Evolutionary conservation across 805 yeast species (phyloP).

Genomic region (Kluyveromyces lactis): DNA sequence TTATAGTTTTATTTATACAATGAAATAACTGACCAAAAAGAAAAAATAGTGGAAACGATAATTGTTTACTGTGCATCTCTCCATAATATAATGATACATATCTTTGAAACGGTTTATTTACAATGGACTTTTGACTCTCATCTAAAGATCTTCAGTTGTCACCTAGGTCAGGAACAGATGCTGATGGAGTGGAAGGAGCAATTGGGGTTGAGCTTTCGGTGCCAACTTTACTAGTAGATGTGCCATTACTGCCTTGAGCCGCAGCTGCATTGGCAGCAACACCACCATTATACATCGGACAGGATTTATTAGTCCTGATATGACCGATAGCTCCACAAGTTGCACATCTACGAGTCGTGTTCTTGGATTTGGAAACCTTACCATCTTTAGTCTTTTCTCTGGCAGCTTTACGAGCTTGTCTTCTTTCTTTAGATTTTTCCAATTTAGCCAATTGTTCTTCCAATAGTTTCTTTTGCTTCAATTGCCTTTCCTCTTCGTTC

Average conservation of each 20-base stretch:
- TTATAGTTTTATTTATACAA: background rate
- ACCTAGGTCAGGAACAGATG: background rate
- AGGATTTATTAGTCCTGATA: constrained; percentile 77
- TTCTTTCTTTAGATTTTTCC: constrained; percentile 65
- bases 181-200: background rate
- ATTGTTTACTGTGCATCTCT: background rate
- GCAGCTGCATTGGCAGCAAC: constrained; percentile 8
- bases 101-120: background rate
- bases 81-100: background rate
- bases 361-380: constrained; percentile 23
- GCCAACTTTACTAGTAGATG: background rate
- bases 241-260: constrained; percentile 3
- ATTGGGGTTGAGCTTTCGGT: constrained; percentile 12
- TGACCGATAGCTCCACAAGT: constrained; percentile 96
- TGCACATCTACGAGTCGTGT: constrained; percentile 72
- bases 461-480: constrained; percentile 63
- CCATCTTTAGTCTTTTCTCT: constrained; percentile 30
- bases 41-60: background rate
- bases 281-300: constrained; percentile 72
- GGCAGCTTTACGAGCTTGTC: constrained; percentile 47
- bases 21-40: too few species aligned
- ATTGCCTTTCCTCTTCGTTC: constrained; percentile 76
- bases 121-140: too few species aligned
- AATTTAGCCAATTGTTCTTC: constrained; percentile 79
- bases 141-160: too few species aligned